Evolutionary conservation across 192 early-diverging fungal species (phyloP).

Genomic region (Mortierella antarctica): DNA sequence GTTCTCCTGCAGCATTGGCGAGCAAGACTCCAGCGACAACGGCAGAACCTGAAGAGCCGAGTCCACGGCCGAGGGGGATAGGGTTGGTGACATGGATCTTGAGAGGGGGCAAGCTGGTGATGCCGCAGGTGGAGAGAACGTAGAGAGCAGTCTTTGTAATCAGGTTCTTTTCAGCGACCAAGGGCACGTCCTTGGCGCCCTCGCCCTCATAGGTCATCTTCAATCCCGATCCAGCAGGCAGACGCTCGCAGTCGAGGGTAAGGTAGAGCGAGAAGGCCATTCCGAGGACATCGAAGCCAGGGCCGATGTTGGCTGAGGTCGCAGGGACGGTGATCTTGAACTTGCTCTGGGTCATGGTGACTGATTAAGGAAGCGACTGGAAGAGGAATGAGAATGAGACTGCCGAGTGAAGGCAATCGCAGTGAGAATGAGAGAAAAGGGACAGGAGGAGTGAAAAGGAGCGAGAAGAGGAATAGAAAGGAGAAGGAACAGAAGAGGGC

Average conservation of each 20-base stretch:
- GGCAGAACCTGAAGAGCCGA: slow-evolving; percentile 97
- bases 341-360: slow-evolving; percentile 43
- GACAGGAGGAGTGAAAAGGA: background rate
- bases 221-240: slow-evolving; percentile 33
- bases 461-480: background rate
- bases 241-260: slow-evolving; percentile 66
- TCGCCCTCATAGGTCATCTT: slow-evolving; percentile 74
- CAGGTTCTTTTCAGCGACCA: slow-evolving; percentile 83
- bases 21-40: slow-evolving; percentile 93
- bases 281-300: slow-evolving; percentile 97
- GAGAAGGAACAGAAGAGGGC: background rate
- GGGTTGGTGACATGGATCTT: slow-evolving; percentile 86
- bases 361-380: background rate
- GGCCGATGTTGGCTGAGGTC: slow-evolving; percentile 98
- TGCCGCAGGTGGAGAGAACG: slow-evolving; percentile 79
- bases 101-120: slow-evolving; percentile 71
- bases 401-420: background rate
- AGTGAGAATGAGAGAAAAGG: background rate
- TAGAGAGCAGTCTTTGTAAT: slow-evolving; percentile 94
- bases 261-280: slow-evolving; percentile 91
- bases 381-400: background rate
- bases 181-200: slow-evolving; percentile 80
- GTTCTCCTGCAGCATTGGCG: slow-evolving; percentile 77
- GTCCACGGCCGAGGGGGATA: slow-evolving; percentile 95
- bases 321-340: slow-evolving; percentile 87